Evolutionary conservation across 2,329 filamentous ascomycete genomes (phyloP), one percentile per base, ranked within the genome.

Genomic region (Ophiostoma ips): DNA sequence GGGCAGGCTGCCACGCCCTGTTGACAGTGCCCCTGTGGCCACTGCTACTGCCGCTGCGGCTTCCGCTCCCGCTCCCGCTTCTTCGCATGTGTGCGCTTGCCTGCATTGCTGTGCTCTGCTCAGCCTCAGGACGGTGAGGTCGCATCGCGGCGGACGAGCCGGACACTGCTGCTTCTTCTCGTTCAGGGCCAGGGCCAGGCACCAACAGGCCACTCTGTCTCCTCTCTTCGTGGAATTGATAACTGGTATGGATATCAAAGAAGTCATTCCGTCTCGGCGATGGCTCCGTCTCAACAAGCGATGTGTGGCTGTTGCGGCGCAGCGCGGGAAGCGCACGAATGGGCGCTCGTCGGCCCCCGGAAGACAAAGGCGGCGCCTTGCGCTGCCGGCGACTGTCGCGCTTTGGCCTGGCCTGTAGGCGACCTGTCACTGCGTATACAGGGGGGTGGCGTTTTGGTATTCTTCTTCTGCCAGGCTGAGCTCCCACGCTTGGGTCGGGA

Each of bases 271-370:
- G 57, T 3, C 62, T 60, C 1, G 69, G 68, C 9, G 67, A 70
- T 0, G 69, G 69, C 52, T 71, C 68, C 1, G 69, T 70, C 52
- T 70, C 65, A 8, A 69, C 64, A n/a, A 68, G 55, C 24, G 68
- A 69, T 2, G 67, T 62, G 3, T 60, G 60, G 18, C 60, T 58
- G 56, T 21, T 35, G 12, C 47, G 45, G 15, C 37, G 46, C 35
- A 41, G 19, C 28, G 5, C 24, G 24, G 24, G 24, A 28, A 8
- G 24, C 4, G 24, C 24, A 28, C 24, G 24, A 8, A 4, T 28
- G 5, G 24, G 5, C 8, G 24, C 24, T 28, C 8, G 24, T 28
- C 8, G 24, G 4, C 8, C 24, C 24, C 24, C 24, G 5, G 24
- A 5, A 28, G 24, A 28, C 24, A 28, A n/a, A n/a, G n/a, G n/a